phyloP scores from a whole-genome alignment of 2,329 filamentous ascomycete genomes.

The Epichloe scottii region DNA sequence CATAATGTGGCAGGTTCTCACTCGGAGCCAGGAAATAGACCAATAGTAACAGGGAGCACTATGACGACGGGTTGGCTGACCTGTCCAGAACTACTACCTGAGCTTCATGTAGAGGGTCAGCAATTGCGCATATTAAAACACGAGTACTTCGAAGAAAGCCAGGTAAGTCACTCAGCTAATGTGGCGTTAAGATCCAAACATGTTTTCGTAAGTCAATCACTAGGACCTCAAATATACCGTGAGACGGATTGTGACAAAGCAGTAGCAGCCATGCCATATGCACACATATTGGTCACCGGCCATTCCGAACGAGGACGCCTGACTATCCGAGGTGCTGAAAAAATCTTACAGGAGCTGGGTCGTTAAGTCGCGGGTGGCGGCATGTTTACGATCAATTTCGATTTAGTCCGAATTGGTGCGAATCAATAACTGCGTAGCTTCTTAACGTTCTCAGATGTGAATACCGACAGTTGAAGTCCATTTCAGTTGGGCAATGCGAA shows the following conservation, averaged over 20 bases:
- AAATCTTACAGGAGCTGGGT: constrained; percentile 20
- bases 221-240: background rate
- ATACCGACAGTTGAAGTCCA: constrained; percentile 16
- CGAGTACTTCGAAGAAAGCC: background rate
- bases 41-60: background rate
- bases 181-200: background rate
- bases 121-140: background rate
- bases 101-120: background rate
- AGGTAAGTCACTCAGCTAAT: constrained; percentile 4
- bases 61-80: background rate
- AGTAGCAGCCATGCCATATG: background rate
- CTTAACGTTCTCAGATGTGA: constrained; percentile 8
- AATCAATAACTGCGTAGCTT: constrained; percentile 5
- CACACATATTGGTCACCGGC: background rate
- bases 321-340: constrained; percentile 10
- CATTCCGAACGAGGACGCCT: background rate
- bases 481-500: constrained; percentile 15
- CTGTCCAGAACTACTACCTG: background rate
- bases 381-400: constrained; percentile 21
- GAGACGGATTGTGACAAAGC: background rate
- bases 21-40: background rate
- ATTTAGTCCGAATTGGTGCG: constrained; percentile 11
- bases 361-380: constrained; percentile 16
- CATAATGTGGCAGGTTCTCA: background rate
- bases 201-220: background rate